Evolutionary conservation across 257 asterid species (phyloP).

Genomic region (Orobanche coerulescens): DNA sequence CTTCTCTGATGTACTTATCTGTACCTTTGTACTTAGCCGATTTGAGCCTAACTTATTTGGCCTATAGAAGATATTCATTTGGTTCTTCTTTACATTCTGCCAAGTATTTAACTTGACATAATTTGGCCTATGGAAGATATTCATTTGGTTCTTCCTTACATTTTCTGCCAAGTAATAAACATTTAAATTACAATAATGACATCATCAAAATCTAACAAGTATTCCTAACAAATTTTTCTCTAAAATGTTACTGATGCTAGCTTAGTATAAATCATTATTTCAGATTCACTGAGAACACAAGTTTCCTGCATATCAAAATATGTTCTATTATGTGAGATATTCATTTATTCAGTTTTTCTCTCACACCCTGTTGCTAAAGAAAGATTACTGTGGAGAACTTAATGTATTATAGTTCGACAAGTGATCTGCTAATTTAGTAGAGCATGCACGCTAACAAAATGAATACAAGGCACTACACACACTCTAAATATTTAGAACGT

Average conservation of each 20-base stretch:
- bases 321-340: not conserved
- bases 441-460: not conserved
- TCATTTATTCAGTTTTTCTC: not conserved
- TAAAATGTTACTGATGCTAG: slow-evolving; percentile 2
- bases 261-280: not conserved
- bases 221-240: not conserved
- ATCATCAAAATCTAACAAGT: too few relatives aligned
- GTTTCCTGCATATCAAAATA: not conserved
- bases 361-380: not conserved
- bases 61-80: too few relatives aligned
- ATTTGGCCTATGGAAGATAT: too few relatives aligned
- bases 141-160: too few relatives aligned
- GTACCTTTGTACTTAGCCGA: too few relatives aligned
- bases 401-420: not conserved
- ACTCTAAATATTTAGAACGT: slow-evolving; percentile 5
- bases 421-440: too few relatives aligned
- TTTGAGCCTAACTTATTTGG: too few relatives aligned
- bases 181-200: too few relatives aligned
- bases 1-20: too few relatives aligned
- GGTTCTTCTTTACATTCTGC: too few relatives aligned
- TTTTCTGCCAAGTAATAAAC: too few relatives aligned
- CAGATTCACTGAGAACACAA: not conserved
- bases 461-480: not conserved
- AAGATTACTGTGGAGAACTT: not conserved
- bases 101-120: too few relatives aligned